A percentile compares a stretch with the other conserved stretches of the same genome.
Conservation (phyloP, 495 filamentous ascomycete species). For the Sordaria brevicollis region DNA sequence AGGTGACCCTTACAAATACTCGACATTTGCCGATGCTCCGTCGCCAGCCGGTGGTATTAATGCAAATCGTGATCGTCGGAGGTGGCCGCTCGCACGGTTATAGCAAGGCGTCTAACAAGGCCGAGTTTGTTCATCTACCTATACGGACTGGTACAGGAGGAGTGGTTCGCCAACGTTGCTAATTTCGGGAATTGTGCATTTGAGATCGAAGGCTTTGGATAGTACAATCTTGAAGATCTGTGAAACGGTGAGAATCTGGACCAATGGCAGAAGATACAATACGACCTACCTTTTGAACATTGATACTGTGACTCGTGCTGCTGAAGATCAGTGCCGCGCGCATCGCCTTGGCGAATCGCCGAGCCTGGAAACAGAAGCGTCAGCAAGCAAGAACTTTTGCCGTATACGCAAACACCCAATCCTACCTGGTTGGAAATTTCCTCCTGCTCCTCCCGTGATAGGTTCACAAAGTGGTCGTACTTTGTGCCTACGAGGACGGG, state of each 20-base stretch:
- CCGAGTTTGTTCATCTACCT: background rate
- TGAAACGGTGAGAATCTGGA: background rate
- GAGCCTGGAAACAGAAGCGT: conserved; percentile 49
- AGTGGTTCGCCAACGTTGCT: conserved; percentile 96
- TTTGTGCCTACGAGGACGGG: conserved; percentile 95
- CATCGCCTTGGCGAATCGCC: conserved; percentile 96
- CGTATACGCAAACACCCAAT: background rate
- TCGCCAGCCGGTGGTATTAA: background rate
- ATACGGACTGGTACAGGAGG: conserved; percentile 68
- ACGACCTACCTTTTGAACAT: conserved; percentile 82
- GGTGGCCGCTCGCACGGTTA: background rate
- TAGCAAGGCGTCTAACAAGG: background rate
- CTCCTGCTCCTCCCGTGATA: conserved; percentile 92
- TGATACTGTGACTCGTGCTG: conserved; percentile 97
- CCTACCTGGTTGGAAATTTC: conserved; percentile 88
- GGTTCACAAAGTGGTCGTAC: conserved; percentile 98
- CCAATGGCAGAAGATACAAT: background rate
- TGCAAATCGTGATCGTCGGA: background rate
- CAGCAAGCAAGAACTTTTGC: background rate
- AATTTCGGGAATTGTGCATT: conserved; percentile 98
- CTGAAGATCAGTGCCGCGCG: conserved; percentile 94
- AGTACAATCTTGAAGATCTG: conserved; percentile 99
- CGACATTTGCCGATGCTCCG: background rate
- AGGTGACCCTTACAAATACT: background rate
- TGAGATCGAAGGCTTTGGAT: conserved; percentile 95